Percentiles rank a stretch among this genome's conserved stretches.
Conservation (phyloP, 352 stramenopile species). For the Globisporangium heterothallicum region DNA sequence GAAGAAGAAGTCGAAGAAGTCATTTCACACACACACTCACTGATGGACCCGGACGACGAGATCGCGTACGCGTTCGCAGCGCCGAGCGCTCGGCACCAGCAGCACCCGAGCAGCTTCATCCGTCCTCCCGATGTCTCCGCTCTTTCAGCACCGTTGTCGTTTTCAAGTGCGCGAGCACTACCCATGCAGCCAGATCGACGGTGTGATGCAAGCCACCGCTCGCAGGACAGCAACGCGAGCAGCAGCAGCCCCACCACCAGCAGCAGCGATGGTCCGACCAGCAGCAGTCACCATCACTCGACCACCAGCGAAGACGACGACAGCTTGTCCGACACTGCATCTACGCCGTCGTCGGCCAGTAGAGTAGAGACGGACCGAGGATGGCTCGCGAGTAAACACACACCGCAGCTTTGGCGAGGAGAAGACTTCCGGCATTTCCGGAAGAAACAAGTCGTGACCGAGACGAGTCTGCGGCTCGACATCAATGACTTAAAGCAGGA, state of each 20-base stretch:
- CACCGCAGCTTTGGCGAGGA: not conserved
- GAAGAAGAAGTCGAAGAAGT: too few species aligned
- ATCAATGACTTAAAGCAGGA: conserved; percentile 22
- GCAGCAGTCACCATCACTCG: not conserved
- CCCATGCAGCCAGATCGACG: too few species aligned
- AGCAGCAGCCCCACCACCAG: too few species aligned
- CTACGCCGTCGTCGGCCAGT: not conserved
- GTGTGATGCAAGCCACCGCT: too few species aligned
- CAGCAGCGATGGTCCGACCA: not conserved
- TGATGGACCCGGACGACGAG: conserved; percentile 1
- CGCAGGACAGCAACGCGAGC: too few species aligned
- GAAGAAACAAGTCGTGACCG: conserved; percentile 9
- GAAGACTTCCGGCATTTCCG: conserved; percentile 7
- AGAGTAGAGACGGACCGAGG: not conserved
- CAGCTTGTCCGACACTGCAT: not conserved
- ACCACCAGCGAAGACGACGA: not conserved
- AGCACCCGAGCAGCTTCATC: not conserved
- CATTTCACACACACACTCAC: not conserved
- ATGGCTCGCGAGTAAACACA: not conserved
- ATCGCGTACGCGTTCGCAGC: conserved; percentile 10
- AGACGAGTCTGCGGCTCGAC: conserved; percentile 13
- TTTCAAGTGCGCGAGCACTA: too few species aligned
- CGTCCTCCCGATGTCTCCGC: too few species aligned
- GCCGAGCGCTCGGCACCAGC: not conserved
- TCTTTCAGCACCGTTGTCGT: not conserved